Base-by-base conservation (phyloP, 1,284 basidiomycete species). In the Ceratobasidium papillatum region DNA sequence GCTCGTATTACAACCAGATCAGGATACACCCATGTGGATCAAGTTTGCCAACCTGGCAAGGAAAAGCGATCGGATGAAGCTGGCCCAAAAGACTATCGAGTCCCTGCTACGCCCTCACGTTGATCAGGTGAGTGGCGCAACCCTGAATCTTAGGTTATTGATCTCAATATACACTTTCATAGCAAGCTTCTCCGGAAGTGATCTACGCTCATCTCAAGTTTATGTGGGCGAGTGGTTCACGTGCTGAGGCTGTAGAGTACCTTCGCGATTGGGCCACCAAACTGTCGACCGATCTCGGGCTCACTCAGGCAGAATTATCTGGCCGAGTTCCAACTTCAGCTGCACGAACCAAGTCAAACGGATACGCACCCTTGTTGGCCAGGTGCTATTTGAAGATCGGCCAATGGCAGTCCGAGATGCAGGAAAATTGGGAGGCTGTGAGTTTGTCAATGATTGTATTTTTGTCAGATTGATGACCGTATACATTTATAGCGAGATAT, bases 11-110 rank as follows among this genome's bases (percentile, higher is more conserved):
- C 94, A 91, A 58, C 98, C 98, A 0, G 94, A 94, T 77, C 96
- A 98, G 79, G 96, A 99, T 80, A 95, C 94, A 66, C 90, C 94
- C 72, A 99, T 98, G 88, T 99, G 97, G 97, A 99, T 95, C 83
- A 92, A 94, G 81, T 95, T 95, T 80, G 94, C 94, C 27, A 95
- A 95, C 78, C 84, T 95, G 0, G 95, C 94, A 80, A 89, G 94
- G 76, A 94, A 94, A 81, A 92, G 91, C 22, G 94, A 94, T 72
- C 87, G 94, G 2, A 91, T 95, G 88, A 89, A 90, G 51, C 84
- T 99, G 71, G 97, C 98, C 0, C 95, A 99, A 80, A 99, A 99
- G 86, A 98, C 98, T 1, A 93, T 99, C 80, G 96, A 97, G 78
- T 97, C 95, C 0, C 84, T 99, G 2, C 34, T 58, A 4, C 85